Evolutionary conservation across 306 rosid species (phyloP).

Genomic region (Trifolium repens): DNA sequence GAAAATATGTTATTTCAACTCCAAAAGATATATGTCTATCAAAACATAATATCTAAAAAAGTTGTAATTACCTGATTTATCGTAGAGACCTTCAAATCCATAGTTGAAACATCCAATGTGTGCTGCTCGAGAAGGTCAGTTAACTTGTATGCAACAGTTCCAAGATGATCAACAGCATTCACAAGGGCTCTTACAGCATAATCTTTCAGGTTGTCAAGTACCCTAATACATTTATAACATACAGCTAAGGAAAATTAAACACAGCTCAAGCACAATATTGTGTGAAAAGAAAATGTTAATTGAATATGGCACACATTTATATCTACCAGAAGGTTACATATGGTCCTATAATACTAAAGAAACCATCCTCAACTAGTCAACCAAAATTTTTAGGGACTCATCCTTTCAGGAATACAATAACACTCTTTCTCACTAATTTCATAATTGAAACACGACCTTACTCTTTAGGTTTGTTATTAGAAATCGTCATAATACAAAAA

Average conservation of each 20-base stretch:
- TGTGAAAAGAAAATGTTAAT: constrained; percentile 28
- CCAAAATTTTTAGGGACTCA: constrained; percentile 6
- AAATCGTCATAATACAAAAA: constrained; percentile 15
- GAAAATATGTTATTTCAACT: constrained; percentile 42
- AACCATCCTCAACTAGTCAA: constrained; percentile 16
- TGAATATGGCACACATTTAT: constrained; percentile 10
- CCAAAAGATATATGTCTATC: constrained; percentile 31
- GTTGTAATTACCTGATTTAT: constrained; percentile 71
- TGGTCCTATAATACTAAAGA: not conserved
- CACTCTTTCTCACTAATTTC: constrained; percentile 14
- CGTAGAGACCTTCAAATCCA: constrained; percentile 75
- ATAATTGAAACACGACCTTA: constrained; percentile 20
- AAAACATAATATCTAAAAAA: constrained; percentile 8
- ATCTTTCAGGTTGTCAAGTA: constrained; percentile 91
- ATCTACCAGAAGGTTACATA: constrained; percentile 5
- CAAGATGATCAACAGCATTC: constrained; percentile 98
- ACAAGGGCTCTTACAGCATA: constrained; percentile 93
- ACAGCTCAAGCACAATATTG: constrained; percentile 34
- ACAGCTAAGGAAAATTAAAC: constrained; percentile 3
- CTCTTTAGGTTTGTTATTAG: constrained; percentile 4
- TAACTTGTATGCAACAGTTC: constrained; percentile 96
- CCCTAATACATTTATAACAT: constrained; percentile 56
- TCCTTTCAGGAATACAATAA: constrained; percentile 19
- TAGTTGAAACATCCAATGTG: constrained; percentile 74
- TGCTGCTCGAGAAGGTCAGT: constrained; percentile 93